These are phyloP conservation scores for Rhizophagus sp. DNA, from an alignment of 192 early-diverging fungal species.

Conservation along the genomic window DNA sequence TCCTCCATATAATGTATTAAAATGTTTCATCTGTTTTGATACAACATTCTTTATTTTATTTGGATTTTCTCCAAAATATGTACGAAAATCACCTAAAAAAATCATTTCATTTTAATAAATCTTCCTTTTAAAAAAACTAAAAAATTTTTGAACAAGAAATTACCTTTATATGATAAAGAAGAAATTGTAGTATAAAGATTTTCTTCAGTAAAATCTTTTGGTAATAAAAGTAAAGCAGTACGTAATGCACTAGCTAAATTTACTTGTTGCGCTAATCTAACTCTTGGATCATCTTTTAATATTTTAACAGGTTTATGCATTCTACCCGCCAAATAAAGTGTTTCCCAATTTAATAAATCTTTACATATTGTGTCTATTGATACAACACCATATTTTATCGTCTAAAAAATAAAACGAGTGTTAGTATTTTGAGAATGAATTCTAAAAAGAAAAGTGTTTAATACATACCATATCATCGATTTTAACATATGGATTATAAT, in stretches of 20 bases:
- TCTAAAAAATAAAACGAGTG: constrained; percentile 32
- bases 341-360: constrained; percentile 94
- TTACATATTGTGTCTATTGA: constrained; percentile 83
- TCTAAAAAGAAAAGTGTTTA: too few species aligned
- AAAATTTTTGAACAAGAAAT: background rate
- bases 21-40: constrained; percentile 64
- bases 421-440: too few species aligned
- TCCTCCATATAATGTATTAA: constrained; percentile 56
- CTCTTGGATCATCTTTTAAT: constrained; percentile 72
- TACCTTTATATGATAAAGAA: constrained; percentile 74
- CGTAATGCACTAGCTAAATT: constrained; percentile 87
- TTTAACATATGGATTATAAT: constrained; percentile 93
- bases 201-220: constrained; percentile 75
- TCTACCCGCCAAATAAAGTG: constrained; percentile 92
- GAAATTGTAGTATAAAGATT: constrained; percentile 85
- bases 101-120: background rate
- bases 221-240: constrained; percentile 80
- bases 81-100: constrained; percentile 84
- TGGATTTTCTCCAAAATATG: constrained; percentile 92
- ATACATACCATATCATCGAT: constrained; percentile 78
- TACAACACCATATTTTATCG: constrained; percentile 96
- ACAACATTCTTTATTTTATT: constrained; percentile 96
- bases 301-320: constrained; percentile 97
- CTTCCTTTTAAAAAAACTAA: background rate
- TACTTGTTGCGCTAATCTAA: constrained; percentile 74